A percentile compares a stretch with the other conserved stretches of the same genome.
phyloP scores from a whole-genome alignment of 768 basidiomycete species.

The Tubosaeta sp. region DNA sequence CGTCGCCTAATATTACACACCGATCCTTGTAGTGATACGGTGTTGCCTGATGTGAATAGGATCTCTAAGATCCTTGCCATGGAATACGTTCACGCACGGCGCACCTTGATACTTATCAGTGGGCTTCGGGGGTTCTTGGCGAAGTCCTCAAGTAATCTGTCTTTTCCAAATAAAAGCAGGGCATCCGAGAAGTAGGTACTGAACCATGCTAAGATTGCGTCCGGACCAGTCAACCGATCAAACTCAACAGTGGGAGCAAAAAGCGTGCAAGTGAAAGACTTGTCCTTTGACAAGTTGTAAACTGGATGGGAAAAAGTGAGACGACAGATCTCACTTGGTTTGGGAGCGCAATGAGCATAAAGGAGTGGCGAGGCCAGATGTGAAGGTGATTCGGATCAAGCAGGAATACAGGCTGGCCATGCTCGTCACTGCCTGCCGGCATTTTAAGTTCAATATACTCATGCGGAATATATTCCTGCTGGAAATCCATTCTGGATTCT shows the following conservation, averaged over 20 bases:
- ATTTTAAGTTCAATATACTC: slow-evolving; percentile 97
- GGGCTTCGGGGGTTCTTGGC: slow-evolving; percentile 80
- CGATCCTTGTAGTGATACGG: slow-evolving; percentile 91
- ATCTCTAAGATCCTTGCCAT: slow-evolving; percentile 16
- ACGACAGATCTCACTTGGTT: slow-evolving; percentile 67
- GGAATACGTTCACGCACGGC: slow-evolving; percentile 25
- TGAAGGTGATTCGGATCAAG: slow-evolving; percentile 96
- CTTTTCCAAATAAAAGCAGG: slow-evolving; percentile 78
- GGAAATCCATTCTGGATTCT: slow-evolving; percentile 80
- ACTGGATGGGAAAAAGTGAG: slow-evolving; percentile 24
- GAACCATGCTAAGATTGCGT: slow-evolving; percentile 70
- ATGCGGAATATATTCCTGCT: slow-evolving; percentile 92
- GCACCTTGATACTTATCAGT: slow-evolving; percentile 89
- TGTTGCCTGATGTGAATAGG: slow-evolving; percentile 48
- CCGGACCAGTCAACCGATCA: slow-evolving; percentile 58
- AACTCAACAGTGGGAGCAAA: slow-evolving; percentile 82
- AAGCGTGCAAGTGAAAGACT: slow-evolving; percentile 94
- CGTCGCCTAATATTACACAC: slow-evolving; percentile 86
- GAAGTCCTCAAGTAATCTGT: slow-evolving; percentile 73
- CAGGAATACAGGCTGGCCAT: slow-evolving; percentile 64
- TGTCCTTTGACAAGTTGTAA: slow-evolving; percentile 59
- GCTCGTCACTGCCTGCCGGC: slow-evolving; percentile 65
- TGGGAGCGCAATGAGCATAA: slow-evolving; percentile 98
- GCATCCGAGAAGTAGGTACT: slow-evolving; percentile 83
- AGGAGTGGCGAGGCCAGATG: slow-evolving; percentile 98